These are phyloP conservation scores for Schizosaccharomyces pombe DNA, from an alignment of 805 yeast species.

Conservation along the genomic window DNA sequence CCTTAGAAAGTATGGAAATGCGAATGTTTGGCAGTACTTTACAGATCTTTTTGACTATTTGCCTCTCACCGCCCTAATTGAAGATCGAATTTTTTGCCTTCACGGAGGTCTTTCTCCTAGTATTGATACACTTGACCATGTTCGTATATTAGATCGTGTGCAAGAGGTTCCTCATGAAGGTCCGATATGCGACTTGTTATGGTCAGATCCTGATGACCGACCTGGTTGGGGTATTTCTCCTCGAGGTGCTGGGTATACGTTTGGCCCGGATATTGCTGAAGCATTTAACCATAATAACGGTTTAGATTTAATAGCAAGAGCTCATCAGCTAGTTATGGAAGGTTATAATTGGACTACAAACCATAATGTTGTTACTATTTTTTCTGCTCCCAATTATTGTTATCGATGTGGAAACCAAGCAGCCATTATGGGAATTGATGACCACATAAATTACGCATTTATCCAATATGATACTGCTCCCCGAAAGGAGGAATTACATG, in stretches of 20 bases:
- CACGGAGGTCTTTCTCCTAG: conserved; percentile 92
- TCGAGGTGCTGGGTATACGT: conserved; percentile 86
- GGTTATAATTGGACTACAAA: conserved; percentile 86
- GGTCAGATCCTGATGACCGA: conserved; percentile 43
- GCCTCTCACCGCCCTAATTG: conserved; percentile 69
- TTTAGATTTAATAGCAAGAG: conserved; percentile 68
- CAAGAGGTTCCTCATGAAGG: conserved; percentile 98
- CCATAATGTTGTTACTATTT: conserved; percentile 74
- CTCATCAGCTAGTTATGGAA: conserved; percentile 92
- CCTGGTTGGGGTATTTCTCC: conserved; percentile 69
- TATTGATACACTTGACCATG: conserved; percentile 51
- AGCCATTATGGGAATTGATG: conserved; percentile 62
- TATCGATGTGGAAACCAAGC: conserved; percentile 94
- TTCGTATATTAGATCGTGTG: conserved; percentile 60
- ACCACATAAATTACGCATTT: conserved; percentile 19
- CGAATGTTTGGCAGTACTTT: conserved; percentile 84
- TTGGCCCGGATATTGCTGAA: conserved; percentile 63
- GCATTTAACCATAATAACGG: conserved; percentile 51
- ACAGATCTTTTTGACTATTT: conserved; percentile 87
- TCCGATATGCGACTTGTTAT: conserved; percentile 83
- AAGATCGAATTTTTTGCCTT: conserved; percentile 66
- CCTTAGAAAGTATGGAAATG: conserved; percentile 72
- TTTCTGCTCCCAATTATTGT: conserved; percentile 96
- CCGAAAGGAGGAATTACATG: conserved; percentile 94
- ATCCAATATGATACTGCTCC: conserved; percentile 90